These are phyloP conservation scores for Adansonia gregorii DNA, from an alignment of 441 rosid species.

Conservation along the genomic window DNA sequence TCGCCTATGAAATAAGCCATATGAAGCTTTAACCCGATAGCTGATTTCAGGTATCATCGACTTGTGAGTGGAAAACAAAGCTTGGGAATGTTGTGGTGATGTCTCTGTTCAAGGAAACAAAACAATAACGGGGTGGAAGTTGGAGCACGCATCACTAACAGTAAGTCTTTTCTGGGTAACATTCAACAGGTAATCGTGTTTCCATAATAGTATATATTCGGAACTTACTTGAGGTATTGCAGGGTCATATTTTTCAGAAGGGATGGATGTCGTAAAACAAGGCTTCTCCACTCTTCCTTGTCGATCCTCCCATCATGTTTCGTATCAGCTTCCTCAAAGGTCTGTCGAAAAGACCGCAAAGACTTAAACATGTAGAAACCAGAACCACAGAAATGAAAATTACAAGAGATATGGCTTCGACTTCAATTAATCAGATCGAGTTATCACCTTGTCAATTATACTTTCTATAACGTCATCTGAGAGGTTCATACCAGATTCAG, in stretches of 20 bases:
- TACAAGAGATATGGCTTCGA: not conserved
- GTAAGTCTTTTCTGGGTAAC: not conserved
- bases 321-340: conserved; percentile 95
- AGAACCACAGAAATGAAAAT: not conserved
- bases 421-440: not conserved
- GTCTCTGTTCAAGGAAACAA: conserved; percentile 54
- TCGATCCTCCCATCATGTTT: conserved; percentile 91
- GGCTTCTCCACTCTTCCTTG: conserved; percentile 97
- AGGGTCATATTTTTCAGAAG: conserved; percentile 92
- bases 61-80: conserved; percentile 92
- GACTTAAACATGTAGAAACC: not conserved
- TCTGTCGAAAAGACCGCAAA: conserved; percentile 45
- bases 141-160: not conserved
- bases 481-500: conserved; percentile 97
- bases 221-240: conserved; percentile 85
- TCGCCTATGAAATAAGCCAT: conserved; percentile 13
- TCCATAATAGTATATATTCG: not conserved
- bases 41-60: conserved; percentile 60
- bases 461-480: conserved; percentile 85
- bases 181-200: too few relatives aligned
- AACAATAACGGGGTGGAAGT: not conserved
- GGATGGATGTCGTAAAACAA: conserved; percentile 80
- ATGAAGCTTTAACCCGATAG: not conserved
- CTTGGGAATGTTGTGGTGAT: conserved; percentile 91
- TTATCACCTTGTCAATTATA: conserved; percentile 81